Evolutionary conservation across 352 stramenopile genomes (phyloP), one percentile per base, ranked within the genome.

Genomic region (Aphanomyces invadans): DNA sequence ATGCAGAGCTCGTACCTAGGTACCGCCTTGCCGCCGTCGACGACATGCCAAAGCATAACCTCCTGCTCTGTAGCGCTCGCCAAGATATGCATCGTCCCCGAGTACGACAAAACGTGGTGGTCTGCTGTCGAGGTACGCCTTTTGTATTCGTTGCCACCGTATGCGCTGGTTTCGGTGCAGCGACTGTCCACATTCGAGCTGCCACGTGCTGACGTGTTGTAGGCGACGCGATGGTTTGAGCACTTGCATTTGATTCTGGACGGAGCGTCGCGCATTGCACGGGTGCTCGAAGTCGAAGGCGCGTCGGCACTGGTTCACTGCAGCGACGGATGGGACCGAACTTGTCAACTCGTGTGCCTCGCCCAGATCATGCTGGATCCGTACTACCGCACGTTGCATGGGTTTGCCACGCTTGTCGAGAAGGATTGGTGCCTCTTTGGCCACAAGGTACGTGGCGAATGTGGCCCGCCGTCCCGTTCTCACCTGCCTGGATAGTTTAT

Each of bases 351-450:
- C 11, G 83, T 75, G 42, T 76, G 78, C 46, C 68, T 95, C 4
- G 84, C 87, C 4, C 85, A 95, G 66, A 72, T 95, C 31, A 92
- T 95, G 78, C 88, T 95, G 23, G 87, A 95, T 69, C 87, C 87
- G 2, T 92, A 81, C 66, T 95, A 80, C 57, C 83, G 87, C n/a
- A 94, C 87, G 1, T 89, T 95, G 48, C 70, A 73, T n/a, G 87
- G 87, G 0, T 91, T 94, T 65, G 76, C 79, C 1, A 78, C 85
- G 21, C 63, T 95, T 3, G 77, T 94, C 3, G 87, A 95, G 60
- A 95, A 95, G 48, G 85, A 95, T 56, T 95, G 86, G 83, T 86
- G 79, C 29, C 74, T 81, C 17, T 95, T 94, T 74, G 87, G 87
- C 0, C 86, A 94, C 72, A 92, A 94, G 33, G 62, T 72, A 56